Conservation (phyloP, 2,329 filamentous ascomycete species). For the Cladosporium halotolerans region DNA sequence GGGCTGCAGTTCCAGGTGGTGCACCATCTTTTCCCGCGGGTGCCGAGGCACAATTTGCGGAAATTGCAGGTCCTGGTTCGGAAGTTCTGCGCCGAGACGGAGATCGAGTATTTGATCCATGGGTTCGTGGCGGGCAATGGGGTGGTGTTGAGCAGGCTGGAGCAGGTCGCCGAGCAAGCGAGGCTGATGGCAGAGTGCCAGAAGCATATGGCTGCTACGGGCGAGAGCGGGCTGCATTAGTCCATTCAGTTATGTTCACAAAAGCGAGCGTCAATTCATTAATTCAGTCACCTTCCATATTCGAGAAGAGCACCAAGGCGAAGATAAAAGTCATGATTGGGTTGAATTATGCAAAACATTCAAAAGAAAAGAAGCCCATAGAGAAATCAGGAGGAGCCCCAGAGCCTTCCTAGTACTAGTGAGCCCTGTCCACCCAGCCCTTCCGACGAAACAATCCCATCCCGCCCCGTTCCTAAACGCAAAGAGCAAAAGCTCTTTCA, state of each 20-base stretch:
- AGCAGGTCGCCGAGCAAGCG: constrained; percentile 58
- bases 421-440: not conserved
- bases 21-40: constrained; percentile 63
- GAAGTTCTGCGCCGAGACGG: constrained; percentile 75
- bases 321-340: too few relatives aligned
- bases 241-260: not conserved
- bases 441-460: not conserved
- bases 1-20: constrained; percentile 68
- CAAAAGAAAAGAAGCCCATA: not conserved
- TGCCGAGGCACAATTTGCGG: constrained; percentile 63
- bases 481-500: not conserved
- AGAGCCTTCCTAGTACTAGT: not conserved
- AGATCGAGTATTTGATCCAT: constrained; percentile 78
- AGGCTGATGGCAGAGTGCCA: constrained; percentile 27
- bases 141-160: constrained; percentile 68
- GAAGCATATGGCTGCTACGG: constrained; percentile 34
- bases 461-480: not conserved
- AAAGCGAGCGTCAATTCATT: not conserved
- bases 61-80: constrained; percentile 67
- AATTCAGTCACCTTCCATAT: not conserved
- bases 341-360: not conserved
- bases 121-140: constrained; percentile 80
- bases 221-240: constrained; percentile 15
- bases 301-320: too few relatives aligned
- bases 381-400: not conserved